Base-by-base conservation (phyloP, 345 rosid species). In the Acer campestre region DNA sequence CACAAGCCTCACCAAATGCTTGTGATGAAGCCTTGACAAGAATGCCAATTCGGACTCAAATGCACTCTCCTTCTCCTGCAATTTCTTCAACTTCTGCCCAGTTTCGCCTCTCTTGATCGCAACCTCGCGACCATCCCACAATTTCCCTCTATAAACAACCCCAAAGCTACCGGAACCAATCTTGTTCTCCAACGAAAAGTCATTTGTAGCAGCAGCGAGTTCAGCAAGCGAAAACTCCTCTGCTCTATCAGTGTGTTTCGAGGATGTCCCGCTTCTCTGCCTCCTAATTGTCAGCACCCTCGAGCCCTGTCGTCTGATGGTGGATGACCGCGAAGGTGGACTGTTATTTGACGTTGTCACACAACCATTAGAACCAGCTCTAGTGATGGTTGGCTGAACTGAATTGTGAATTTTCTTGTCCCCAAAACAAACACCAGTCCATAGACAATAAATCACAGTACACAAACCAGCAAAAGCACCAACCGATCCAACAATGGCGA, bases 151-250 rank as follows among this genome's bases (percentile, higher is more conserved):
- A 83, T 96, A 96, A 44, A 96, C 98, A 14, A 92, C 80, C 1
- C 99, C 99, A 29, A 88, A 96, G 80, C 99, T 96, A 1, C 99
- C 98, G 0, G 94, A 89, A 6, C 98, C 98, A 63, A 96, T 88
- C 84, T 89, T 96, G 88, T 94, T 94, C 76, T 91, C 94, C 0
- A 71, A 14, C 2, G 99, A 85, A 84, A 96, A 96, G 78, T 82
- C 80, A 53, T 90, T 84, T 4, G 99, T 94, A 1, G 98, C 98
- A 4, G 78, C 82, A 10, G 93, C 97, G 1, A 96, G 97, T 83
- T 92, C 95, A 1, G 85, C 80, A 1, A 96, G 73, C 11, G 80
- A 62, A 51, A 94, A 96, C 27, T 92, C 97, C 81, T 94, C 99
- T 0, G 98, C 95, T 78, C 84, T 88, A 11, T 94, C 99, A 0